Evolutionary conservation across 306 rosid species (phyloP).

Genomic region (Gillenia trifoliata): DNA sequence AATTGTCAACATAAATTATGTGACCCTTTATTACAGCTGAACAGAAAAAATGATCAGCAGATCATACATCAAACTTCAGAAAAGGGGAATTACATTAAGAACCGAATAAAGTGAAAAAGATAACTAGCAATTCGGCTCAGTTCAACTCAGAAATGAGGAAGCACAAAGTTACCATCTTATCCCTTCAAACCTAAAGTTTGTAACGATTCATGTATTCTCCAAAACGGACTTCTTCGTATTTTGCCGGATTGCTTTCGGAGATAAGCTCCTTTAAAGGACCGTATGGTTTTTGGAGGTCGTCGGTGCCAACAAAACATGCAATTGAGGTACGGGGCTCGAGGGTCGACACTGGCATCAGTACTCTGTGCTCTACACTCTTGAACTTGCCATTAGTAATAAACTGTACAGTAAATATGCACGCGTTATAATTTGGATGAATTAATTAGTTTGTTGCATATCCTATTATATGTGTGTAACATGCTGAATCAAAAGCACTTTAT

Average conservation of each 20-base stretch:
- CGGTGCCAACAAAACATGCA: slow-evolving; percentile 18
- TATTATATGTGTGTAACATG: no score
- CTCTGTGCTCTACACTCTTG: slow-evolving; percentile 14
- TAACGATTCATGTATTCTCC: slow-evolving; percentile 2
- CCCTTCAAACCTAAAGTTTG: neutral
- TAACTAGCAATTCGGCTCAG: neutral
- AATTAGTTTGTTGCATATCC: neutral
- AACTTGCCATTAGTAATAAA: slow-evolving; percentile 15
- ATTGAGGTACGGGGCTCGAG: slow-evolving; percentile 11
- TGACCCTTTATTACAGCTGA: neutral
- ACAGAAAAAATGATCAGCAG: neutral
- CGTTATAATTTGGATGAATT: neutral
- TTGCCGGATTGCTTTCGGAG: slow-evolving; percentile 7
- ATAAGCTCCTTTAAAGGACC: slow-evolving; percentile 20
- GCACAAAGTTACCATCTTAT: neutral
- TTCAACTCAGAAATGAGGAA: neutral
- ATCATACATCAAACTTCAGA: neutral
- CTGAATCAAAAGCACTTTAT: neutral
- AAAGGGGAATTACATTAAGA: neutral
- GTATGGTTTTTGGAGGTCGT: neutral
- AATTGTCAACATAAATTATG: neutral
- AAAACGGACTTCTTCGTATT: slow-evolving; percentile 5
- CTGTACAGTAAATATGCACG: neutral
- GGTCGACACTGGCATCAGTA: neutral
- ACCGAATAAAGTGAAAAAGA: no score